phyloP scores from a whole-genome alignment of 139 green algal genomes.

The Picochlorum sp. region DNA sequence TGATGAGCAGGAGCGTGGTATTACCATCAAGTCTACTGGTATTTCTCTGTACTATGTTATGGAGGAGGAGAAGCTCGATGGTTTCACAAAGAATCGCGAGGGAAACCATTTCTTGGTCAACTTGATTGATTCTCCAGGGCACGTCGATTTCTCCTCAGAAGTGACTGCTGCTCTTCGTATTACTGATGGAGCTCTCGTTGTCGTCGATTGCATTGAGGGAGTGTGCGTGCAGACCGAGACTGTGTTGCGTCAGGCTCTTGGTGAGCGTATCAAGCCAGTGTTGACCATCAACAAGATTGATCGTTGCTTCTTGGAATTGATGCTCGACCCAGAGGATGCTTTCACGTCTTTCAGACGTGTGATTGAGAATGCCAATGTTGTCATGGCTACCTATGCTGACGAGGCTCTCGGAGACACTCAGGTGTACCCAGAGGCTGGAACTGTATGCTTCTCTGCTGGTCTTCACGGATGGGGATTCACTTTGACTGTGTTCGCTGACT shows the following conservation, averaged over 20 bases:
- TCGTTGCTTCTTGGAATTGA: conserved; percentile 98
- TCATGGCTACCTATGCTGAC: conserved; percentile 98
- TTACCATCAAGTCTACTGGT: conserved; percentile 99
- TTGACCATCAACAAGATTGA: conserved; percentile 99
- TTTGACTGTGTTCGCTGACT: conserved; percentile 92
- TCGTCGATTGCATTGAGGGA: conserved; percentile 99
- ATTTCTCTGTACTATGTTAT: conserved; percentile 99
- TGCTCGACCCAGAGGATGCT: conserved; percentile 89
- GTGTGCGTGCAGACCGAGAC: conserved; percentile 99
- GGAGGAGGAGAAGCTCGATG: conserved; percentile 65
- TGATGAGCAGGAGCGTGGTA: conserved; percentile 98
- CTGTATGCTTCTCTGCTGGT: conserved; percentile 95
- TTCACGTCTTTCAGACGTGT: conserved; percentile 90
- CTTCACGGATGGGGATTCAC: conserved; percentile 99
- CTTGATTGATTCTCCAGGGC: conserved; percentile 96
- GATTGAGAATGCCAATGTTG: conserved; percentile 98
- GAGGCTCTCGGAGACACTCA: conserved; percentile 90
- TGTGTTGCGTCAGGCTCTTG: conserved; percentile 92
- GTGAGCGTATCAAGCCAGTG: conserved; percentile 95
- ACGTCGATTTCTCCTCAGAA: conserved; percentile 99
- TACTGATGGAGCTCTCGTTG: conserved; percentile 96
- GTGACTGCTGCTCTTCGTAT: conserved; percentile 98
- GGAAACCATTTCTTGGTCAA: conserved; percentile 97
- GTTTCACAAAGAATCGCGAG: conserved; percentile 58
- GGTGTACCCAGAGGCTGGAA: conserved; percentile 96